Base-by-base conservation (phyloP, 2,329 filamentous ascomycete species). In the Talaromyces sp. region DNA sequence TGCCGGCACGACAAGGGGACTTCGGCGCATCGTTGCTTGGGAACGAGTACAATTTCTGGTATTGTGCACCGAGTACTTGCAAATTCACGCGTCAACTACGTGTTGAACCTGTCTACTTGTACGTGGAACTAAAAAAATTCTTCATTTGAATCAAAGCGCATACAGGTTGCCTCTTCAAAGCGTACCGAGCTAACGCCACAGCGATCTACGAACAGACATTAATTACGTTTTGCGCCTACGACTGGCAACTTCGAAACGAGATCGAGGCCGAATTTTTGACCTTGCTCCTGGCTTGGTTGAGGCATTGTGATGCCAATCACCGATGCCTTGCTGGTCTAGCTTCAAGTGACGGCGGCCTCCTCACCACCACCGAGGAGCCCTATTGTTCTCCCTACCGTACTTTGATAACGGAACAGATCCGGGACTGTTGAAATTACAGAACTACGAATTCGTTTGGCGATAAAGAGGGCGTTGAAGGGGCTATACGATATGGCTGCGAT, bases 401-500 rank as follows among this genome's bases (percentile, higher is more conserved):
- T 63, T 50, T 48, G 60, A 16, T 63, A 60, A 44, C 55, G 39
- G 40, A 61, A 60, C 42, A 37, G 60, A 25, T 64, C 61, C 39
- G 35, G 60, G 23, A 63, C 57, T 60, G 52, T 54, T 35, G 60
- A 62, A 50, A 37, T 58, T 35, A 37, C 40, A 31, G 35, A 54
- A 37, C 56, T 65, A 58, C 65, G 59, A 44, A 60, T 70, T 72
- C 73, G 71, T 58, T 73, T 76, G 76, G 75, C 75, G 72, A 72
- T 73, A 67, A 48, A 33, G 18, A 8, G 18, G 33, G 7, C 25
- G 21, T 40, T 16, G 21, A 71, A 70, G 66, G 70, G 72, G 67
- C 71, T 73, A 64, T 72, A 70, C 67, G 75, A 69, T 63, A 77
- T 79, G 75, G 73, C 73, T 73, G 76, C 76, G 68, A 75, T 70